Evolutionary conservation across 139 green algal species (phyloP), one percentile per base, ranked within the genome.

Genomic region (Coelastrella sp.): DNA sequence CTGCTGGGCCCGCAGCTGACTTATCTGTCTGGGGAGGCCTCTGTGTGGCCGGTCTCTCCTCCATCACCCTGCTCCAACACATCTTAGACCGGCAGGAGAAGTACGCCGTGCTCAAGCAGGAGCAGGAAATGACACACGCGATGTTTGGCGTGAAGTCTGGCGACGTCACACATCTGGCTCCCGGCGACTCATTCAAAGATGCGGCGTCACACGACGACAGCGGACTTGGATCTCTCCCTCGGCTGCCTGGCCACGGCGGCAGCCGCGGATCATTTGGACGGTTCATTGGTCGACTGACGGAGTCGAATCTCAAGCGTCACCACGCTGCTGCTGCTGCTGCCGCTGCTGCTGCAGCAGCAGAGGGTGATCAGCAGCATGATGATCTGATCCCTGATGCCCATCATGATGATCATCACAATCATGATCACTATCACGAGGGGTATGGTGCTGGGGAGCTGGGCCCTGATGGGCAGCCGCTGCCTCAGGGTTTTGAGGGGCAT

Each of bases 11-110:
- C 61, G n/a, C 82, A 87, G 82, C 24, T 7, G 17, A 60, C 17
- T 7, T 87, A 14, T 19, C 12, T 19, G 4, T 20, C 11, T 78
- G 82, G 82, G 25, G 24, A 19, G 63, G 82, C 12, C 60, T 87
- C 0, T 76, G 61, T 49, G 63, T 19, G 8, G 82, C 82, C 20
- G 82, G 14, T 9, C 25, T 87, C n/a, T 24, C 7, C 4, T 27
- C 27, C 17, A 78, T 78, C 60, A 87, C 63, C 5, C 35, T 78
- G 25, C 82, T 87, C 25, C 82, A 87, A 19, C 72, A 87, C 82
- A 65, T 87, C 15, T 8, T 78, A 11, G 82, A 87, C 82, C n/a
- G 82, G 15, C 61, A 78, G 58, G 82, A 87, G 82, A 87, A 87
- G 63, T 87, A 61, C 9, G 61, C 61, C 27, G 82, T 87, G 25